Evolutionary conservation across 2,329 filamentous ascomycete species (phyloP), one percentile per base, ranked within the genome.

Genomic region (Tolypocladium nubicola): DNA sequence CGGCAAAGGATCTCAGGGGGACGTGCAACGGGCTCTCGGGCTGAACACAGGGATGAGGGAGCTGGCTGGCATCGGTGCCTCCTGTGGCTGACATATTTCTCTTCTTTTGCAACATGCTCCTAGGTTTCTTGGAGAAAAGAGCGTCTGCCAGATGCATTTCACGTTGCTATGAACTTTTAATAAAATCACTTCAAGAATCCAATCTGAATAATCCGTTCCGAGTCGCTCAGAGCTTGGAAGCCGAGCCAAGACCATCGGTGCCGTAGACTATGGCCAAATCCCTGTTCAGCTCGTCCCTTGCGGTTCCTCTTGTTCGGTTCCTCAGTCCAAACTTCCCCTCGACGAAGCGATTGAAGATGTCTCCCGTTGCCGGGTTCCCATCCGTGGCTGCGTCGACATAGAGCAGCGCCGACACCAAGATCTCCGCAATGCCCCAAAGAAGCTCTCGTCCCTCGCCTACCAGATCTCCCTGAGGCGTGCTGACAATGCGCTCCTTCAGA

Each of bases 361-460:
- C 74, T 19, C 64, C 63, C 0, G 72, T 67, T 5, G 72, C 71
- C 2, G 58, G 55, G 8, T 74, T 70, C 3, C 69, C 69, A 53
- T 75, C 70, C 40, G 65, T 70, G 6, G 64, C 58, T 1, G 70
- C 70, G 58, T 79, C 77, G 1, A 75, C 68, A 45, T 72, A 63
- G 41, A 79, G 67, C 52, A 81, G 61, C n/a, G 73, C 64, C 10
- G 70, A 72, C 23, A 77, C 73, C 33, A 79, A 57, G 9, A 77
- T 64, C 56, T 80, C 75, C 0, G 77, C 75, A 1, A 76, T 64
- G 3, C 63, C 61, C 69, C 75, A 79, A 3, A 78, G 66, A 1
- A 80, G 58, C 5, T 70, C 67, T 52, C 79, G 71, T 1, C 77
- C 79, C 37, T 79, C 73, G 1, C 71, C 71, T 40, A 81, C 64